phyloP scores from a whole-genome alignment of 2,329 filamentous ascomycete genomes.

The Pyrenochaeta sp. region DNA sequence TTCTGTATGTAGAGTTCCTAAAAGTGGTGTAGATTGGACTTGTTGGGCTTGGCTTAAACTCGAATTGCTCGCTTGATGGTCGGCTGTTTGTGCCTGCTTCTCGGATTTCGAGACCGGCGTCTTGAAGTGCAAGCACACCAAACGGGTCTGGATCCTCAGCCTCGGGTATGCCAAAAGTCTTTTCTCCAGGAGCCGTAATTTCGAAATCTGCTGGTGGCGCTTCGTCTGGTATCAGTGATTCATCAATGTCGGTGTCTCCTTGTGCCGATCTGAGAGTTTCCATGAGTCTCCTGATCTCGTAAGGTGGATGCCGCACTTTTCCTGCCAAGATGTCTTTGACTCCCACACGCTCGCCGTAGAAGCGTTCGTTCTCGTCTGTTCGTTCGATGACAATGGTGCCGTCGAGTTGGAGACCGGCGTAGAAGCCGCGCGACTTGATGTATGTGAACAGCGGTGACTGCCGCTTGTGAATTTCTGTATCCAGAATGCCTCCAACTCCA shows the following conservation, averaged over 20 bases:
- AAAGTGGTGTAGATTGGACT: conserved; percentile 74
- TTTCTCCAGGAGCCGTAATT: conserved; percentile 55
- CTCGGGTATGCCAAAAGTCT: conserved; percentile 79
- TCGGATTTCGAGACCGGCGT: conserved; percentile 86
- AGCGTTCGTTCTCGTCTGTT: conserved; percentile 85
- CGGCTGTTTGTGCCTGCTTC: conserved; percentile 83
- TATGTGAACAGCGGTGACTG: conserved; percentile 82
- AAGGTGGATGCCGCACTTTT: conserved; percentile 65
- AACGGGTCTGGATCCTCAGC: conserved; percentile 88
- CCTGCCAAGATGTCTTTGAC: conserved; percentile 71
- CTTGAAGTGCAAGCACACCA: conserved; percentile 88
- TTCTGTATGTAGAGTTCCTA: conserved; percentile 66
- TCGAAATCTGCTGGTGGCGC: conserved; percentile 81
- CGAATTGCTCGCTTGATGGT: conserved; percentile 81
- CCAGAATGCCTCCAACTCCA: conserved; percentile 76
- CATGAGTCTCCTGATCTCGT: conserved; percentile 68
- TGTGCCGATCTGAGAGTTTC: conserved; percentile 90
- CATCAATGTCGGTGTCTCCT: conserved; percentile 79
- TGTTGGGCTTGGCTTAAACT: conserved; percentile 78
- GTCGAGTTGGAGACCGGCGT: conserved; percentile 85
- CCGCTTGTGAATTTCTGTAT: conserved; percentile 72
- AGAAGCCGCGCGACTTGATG: conserved; percentile 88
- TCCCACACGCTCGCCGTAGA: conserved; percentile 75
- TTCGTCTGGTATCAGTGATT: conserved; percentile 70
- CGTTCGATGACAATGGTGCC: conserved; percentile 87